These are phyloP conservation scores for Jimgerdemannia flammicorona DNA, from an alignment of 192 early-diverging fungal species.

Conservation along the genomic window DNA sequence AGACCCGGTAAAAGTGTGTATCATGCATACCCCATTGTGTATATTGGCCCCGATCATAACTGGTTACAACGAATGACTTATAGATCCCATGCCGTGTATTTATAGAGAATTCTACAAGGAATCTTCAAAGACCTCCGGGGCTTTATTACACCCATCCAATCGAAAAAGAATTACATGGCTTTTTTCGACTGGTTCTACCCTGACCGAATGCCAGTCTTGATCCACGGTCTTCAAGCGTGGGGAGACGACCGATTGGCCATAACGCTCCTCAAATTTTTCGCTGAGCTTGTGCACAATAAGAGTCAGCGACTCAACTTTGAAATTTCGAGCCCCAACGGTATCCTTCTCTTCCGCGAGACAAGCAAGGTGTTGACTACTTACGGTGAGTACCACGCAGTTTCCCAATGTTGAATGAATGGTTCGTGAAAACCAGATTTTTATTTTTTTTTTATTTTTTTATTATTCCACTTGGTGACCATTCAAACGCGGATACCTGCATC, in stretches of 20 bases:
- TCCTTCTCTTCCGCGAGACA: slow-evolving; percentile 86
- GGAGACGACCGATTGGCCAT: slow-evolving; percentile 59
- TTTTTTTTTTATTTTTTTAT: slow-evolving; percentile 18
- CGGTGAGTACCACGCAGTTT: slow-evolving; percentile 26
- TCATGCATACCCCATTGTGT: not conserved
- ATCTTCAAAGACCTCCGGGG: slow-evolving; percentile 77
- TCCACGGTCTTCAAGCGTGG: slow-evolving; percentile 67
- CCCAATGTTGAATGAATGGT: no score
- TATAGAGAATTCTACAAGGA: slow-evolving; percentile 48
- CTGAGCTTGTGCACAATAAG: slow-evolving; percentile 82
- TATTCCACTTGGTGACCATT: slow-evolving; percentile 15
- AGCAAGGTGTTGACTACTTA: slow-evolving; percentile 61
- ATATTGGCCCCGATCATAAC: no score
- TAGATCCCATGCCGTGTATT: slow-evolving; percentile 5
- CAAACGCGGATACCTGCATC: not conserved
- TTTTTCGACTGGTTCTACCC: slow-evolving; percentile 91
- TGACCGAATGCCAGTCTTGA: slow-evolving; percentile 57
- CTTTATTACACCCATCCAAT: slow-evolving; percentile 63
- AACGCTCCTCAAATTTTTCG: slow-evolving; percentile 69
- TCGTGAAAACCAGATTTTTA: no score
- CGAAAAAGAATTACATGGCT: slow-evolving; percentile 50
- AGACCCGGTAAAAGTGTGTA: slow-evolving; percentile 39
- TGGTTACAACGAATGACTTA: no score
- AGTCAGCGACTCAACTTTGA: slow-evolving; percentile 81
- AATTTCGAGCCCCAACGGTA: slow-evolving; percentile 79